phyloP scores from a whole-genome alignment of 2,329 filamentous ascomycete species.

The Nakataea oryzae region DNA sequence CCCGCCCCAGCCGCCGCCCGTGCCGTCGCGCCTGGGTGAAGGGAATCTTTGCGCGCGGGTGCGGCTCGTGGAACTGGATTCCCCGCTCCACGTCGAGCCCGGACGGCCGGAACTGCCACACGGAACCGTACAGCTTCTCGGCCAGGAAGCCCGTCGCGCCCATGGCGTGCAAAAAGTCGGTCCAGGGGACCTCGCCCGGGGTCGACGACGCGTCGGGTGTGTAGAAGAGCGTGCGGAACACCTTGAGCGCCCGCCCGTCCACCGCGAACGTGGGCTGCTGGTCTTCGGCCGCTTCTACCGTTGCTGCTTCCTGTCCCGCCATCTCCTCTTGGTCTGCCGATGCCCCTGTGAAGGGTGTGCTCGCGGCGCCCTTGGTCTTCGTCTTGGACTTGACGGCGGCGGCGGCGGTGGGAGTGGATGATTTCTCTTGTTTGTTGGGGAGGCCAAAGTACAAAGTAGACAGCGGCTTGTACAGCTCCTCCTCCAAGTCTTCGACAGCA shows the following conservation, averaged over 20 bases:
- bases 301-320: neutral
- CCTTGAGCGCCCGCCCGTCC: conserved; percentile 20
- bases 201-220: conserved; percentile 18
- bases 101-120: conserved; percentile 45
- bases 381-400: neutral
- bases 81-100: conserved; percentile 28
- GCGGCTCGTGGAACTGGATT: conserved; percentile 53
- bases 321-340: neutral
- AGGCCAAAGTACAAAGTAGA: neutral
- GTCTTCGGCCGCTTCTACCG: too few relatives aligned
- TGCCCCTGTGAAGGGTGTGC: too few relatives aligned
- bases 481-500: neutral
- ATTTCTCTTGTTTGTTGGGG: neutral
- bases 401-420: too few relatives aligned
- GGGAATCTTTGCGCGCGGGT: conserved; percentile 40
- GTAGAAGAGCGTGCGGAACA: conserved; percentile 30
- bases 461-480: neutral
- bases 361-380: neutral
- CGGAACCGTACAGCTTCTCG: conserved; percentile 49
- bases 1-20: conserved; percentile 35
- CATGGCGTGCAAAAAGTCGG: conserved; percentile 43
- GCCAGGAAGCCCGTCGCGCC: conserved; percentile 33
- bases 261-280: conserved; percentile 11
- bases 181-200: conserved; percentile 39
- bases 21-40: conserved; percentile 31